phyloP scores from a whole-genome alignment of 129 eudicot species.

The Artemisia tridentata region DNA sequence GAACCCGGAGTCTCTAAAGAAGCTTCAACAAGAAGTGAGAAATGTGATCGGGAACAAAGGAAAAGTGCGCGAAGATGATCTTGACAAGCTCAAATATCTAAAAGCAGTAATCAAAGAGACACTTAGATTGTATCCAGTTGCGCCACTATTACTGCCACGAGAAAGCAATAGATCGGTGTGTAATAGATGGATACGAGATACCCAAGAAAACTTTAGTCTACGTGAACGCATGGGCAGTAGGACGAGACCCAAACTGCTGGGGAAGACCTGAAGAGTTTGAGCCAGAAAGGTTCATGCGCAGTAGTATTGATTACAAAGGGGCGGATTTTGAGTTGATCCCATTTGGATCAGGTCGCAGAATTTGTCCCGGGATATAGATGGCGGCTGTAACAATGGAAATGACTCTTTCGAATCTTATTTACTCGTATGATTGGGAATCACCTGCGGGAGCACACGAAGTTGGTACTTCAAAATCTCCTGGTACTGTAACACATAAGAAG shows the following conservation, averaged over 20 bases:
- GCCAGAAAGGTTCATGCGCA: constrained; percentile 32
- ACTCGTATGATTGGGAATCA: constrained; percentile 30
- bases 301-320: constrained; percentile 26
- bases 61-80: constrained; percentile 32
- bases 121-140: constrained; percentile 33
- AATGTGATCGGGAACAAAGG: constrained; percentile 16
- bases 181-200: constrained; percentile 27
- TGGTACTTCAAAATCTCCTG: too few relatives aligned
- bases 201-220: constrained; percentile 21
- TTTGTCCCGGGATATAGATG: constrained; percentile 32
- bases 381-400: constrained; percentile 27
- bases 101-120: constrained; percentile 34
- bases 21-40: constrained; percentile 38
- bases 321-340: constrained; percentile 29
- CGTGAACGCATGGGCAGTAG: constrained; percentile 31
- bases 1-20: constrained; percentile 33
- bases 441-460: neutral
- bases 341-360: constrained; percentile 31
- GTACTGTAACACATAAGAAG: too few relatives aligned
- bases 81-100: constrained; percentile 29
- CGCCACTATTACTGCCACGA: constrained; percentile 31
- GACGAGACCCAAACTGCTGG: constrained; percentile 40
- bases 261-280: constrained; percentile 14
- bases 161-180: constrained; percentile 20
- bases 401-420: constrained; percentile 26